These are phyloP conservation scores for Zea mays DNA, from an alignment of 176 grass and related monocot genomes.

Conservation along the genomic window DNA sequence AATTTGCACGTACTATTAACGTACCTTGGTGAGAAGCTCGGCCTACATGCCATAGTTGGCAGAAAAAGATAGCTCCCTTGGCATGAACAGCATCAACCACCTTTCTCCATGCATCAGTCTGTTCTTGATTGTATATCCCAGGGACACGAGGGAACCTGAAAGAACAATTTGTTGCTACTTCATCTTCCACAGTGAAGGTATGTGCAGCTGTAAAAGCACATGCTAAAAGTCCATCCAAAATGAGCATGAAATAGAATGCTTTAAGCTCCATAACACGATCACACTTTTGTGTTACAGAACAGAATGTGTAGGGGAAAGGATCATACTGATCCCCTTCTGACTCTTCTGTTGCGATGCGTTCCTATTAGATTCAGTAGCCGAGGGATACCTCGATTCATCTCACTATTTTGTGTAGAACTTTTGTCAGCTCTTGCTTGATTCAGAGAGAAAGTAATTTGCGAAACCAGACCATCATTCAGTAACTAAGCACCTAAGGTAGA, in stretches of 20 bases:
- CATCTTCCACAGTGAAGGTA: neutral
- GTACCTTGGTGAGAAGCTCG: constrained; percentile 88
- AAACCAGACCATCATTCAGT: neutral
- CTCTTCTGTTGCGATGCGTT: neutral
- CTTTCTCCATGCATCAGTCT: constrained; percentile 88
- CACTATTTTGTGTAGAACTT: neutral
- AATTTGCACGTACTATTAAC: neutral
- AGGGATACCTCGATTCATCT: neutral
- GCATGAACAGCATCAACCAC: constrained; percentile 92
- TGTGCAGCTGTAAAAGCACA: neutral
- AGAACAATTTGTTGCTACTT: constrained; percentile 13
- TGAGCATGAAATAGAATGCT: neutral
- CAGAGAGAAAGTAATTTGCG: neutral
- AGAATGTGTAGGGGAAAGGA: neutral
- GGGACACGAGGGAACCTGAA: constrained; percentile 86
- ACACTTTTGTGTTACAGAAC: neutral
- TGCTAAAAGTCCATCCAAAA: constrained; percentile 9
- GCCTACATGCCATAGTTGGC: constrained; percentile 97
- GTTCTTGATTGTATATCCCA: constrained; percentile 87
- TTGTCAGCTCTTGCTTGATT: neutral
- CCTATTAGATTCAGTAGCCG: neutral
- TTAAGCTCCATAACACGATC: neutral
- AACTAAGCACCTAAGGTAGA: neutral
- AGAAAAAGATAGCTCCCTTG: constrained; percentile 89
- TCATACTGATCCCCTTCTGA: neutral